These are phyloP conservation scores for Trichophyton verrucosum DNA, from an alignment of 2,329 filamentous ascomycete genomes.

Conservation along the genomic window DNA sequence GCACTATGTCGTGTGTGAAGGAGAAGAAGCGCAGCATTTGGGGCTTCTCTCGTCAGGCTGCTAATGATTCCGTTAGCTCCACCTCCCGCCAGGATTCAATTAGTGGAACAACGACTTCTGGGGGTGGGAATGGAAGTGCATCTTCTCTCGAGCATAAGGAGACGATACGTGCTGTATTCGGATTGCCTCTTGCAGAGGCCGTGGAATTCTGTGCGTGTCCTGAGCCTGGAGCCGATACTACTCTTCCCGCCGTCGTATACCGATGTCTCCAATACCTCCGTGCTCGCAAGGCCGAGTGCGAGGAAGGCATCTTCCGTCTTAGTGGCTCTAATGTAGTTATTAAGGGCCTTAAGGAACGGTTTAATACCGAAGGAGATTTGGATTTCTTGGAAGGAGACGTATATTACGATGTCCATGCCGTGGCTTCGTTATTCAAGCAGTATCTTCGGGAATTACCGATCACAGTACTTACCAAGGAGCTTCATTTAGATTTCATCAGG, in stretches of 20 bases:
- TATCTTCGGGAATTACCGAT: conserved; percentile 86
- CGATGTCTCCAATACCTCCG: conserved; percentile 89
- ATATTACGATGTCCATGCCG: conserved; percentile 90
- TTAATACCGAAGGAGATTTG: conserved; percentile 85
- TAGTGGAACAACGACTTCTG: neutral
- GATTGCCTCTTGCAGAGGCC: conserved; percentile 71
- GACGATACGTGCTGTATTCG: conserved; percentile 63
- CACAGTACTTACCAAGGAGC: conserved; percentile 78
- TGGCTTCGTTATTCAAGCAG: conserved; percentile 84
- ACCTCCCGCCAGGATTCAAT: conserved; percentile 22
- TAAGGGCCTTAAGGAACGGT: conserved; percentile 78
- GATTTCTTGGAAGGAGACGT: conserved; percentile 67
- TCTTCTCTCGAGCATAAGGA: conserved; percentile 38
- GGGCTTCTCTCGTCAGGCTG: conserved; percentile 55
- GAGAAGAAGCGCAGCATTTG: conserved; percentile 67
- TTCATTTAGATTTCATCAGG: conserved; percentile 77
- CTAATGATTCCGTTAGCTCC: conserved; percentile 44
- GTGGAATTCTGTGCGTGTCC: conserved; percentile 64
- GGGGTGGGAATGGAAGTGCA: conserved; percentile 29
- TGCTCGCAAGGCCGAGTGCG: conserved; percentile 62
- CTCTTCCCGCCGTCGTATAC: conserved; percentile 84
- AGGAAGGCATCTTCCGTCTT: conserved; percentile 93
- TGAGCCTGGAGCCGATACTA: conserved; percentile 52
- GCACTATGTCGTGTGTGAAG: conserved; percentile 46
- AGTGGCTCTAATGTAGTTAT: conserved; percentile 96